phyloP scores from a whole-genome alignment of 2,329 filamentous ascomycete species.

The Penicillium frequentans region DNA sequence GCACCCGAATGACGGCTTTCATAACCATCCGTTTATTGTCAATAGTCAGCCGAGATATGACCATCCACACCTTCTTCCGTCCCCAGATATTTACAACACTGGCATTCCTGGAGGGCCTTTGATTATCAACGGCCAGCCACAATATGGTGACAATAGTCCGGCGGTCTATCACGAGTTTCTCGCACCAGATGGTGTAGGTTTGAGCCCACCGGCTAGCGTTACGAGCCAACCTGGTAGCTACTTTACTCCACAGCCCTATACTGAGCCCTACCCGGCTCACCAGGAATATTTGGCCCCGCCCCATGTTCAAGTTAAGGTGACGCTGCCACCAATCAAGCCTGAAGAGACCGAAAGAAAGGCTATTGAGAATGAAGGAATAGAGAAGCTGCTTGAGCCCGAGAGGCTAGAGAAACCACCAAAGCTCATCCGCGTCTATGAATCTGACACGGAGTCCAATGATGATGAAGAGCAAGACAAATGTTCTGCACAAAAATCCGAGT shows the following conservation, averaged over 20 bases:
- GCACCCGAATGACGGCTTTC: background rate
- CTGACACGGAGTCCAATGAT: background rate
- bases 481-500: background rate
- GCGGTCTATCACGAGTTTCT: background rate
- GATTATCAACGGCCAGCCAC: conserved; percentile 1
- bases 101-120: background rate
- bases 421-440: background rate
- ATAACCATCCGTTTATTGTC: background rate
- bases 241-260: background rate
- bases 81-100: background rate
- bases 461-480: background rate
- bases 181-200: background rate
- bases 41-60: background rate
- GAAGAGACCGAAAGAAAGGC: background rate
- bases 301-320: background rate
- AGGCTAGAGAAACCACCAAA: background rate
- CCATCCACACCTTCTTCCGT: background rate
- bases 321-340: background rate
- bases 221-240: background rate
- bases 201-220: background rate
- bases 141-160: background rate
- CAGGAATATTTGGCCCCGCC: background rate
- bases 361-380: background rate
- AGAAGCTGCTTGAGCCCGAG: background rate
- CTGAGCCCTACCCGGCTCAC: background rate